These are phyloP conservation scores for Cercospora zeina DNA, from an alignment of 2,329 filamentous ascomycete species.

Conservation along the genomic window DNA sequence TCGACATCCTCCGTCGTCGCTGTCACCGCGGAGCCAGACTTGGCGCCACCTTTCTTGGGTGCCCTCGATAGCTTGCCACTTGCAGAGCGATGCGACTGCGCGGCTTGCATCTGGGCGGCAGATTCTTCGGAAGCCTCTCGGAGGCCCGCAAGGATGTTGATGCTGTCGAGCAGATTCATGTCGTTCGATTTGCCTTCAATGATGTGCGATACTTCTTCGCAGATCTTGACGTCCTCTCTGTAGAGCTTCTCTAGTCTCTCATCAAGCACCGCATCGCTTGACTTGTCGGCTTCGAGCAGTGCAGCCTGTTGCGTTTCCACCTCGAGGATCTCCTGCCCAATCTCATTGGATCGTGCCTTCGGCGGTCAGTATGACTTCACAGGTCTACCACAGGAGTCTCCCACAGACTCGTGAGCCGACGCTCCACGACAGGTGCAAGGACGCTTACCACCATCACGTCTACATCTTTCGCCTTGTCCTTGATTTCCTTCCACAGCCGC, in stretches of 20 bases:
- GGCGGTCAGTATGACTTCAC: not conserved
- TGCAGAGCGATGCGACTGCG: slow-evolving; percentile 29
- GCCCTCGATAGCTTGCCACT: slow-evolving; percentile 35
- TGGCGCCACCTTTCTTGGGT: slow-evolving; percentile 32
- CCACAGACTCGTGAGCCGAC: not conserved
- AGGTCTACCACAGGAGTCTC: not conserved
- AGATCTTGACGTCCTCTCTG: slow-evolving; percentile 52
- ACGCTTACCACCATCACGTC: slow-evolving; percentile 51
- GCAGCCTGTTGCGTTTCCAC: slow-evolving; percentile 41
- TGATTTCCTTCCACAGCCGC: slow-evolving; percentile 52
- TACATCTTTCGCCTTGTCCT: slow-evolving; percentile 48
- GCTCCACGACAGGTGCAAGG: not conserved
- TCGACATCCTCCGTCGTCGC: slow-evolving; percentile 36
- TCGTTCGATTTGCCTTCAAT: slow-evolving; percentile 47
- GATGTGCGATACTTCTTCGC: slow-evolving; percentile 48
- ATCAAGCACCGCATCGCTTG: slow-evolving; percentile 44
- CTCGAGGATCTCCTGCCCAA: slow-evolving; percentile 42
- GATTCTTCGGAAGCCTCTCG: slow-evolving; percentile 49
- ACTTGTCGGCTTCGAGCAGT: slow-evolving; percentile 36
- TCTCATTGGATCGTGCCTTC: slow-evolving; percentile 38
- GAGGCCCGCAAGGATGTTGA: slow-evolving; percentile 51
- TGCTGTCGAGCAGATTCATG: slow-evolving; percentile 46
- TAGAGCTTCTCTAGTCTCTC: slow-evolving; percentile 49
- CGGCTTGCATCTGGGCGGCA: slow-evolving; percentile 40
- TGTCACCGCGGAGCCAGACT: slow-evolving; percentile 28